Base-by-base conservation (phyloP, 2,329 filamentous ascomycete species). In the Pseudogymnoascus sp. region DNA sequence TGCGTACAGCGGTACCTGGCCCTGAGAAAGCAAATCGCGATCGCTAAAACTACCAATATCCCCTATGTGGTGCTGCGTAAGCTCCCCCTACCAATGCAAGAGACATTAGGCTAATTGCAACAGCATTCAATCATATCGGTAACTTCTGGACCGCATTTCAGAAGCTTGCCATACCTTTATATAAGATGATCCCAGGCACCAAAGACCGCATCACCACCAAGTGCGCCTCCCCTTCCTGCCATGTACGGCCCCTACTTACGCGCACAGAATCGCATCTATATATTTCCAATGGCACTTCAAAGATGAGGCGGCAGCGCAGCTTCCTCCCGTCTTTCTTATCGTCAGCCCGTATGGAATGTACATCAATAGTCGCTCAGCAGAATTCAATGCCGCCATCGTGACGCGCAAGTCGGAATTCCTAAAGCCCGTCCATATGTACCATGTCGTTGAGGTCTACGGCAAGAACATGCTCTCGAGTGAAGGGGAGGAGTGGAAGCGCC, bases 401-500 rank as follows among this genome's bases (percentile, higher is more conserved):
- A 25, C 58, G 35, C 38, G 58, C 20, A 39, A 47, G 38, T 43
- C 35, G 12, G 70, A 70, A 28, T 73, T 73, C 28, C 58, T 65
- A 1, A 73, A 73, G 60, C 69, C 69, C 4, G 61, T 67, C 2
- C 62, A 67, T 39, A 61, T 68, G 30, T 73, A 72, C 60, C 64
- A 63, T 18, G 62, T 71, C 20, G 60, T 73, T 15, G 70, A 69
- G 43, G 63, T 72, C 4, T 73, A 67, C 60, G 71, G 71, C 11
- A 64, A 62, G 22, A 70, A 66, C 25, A 68, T 73, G 8, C 59
- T 73, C 18, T 68, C 68, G 2, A 67, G 66, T 5, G 71, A 73
- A 58, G 70, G 71, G 1, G 60, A 64, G 12, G 66, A 68, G 38
- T 73, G 71, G 71, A 66, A 65, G 39, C 63, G 68, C n/a, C 71